phyloP scores from a whole-genome alignment of 2,329 filamentous ascomycete genomes.

The Colletotrichum aenigma region DNA sequence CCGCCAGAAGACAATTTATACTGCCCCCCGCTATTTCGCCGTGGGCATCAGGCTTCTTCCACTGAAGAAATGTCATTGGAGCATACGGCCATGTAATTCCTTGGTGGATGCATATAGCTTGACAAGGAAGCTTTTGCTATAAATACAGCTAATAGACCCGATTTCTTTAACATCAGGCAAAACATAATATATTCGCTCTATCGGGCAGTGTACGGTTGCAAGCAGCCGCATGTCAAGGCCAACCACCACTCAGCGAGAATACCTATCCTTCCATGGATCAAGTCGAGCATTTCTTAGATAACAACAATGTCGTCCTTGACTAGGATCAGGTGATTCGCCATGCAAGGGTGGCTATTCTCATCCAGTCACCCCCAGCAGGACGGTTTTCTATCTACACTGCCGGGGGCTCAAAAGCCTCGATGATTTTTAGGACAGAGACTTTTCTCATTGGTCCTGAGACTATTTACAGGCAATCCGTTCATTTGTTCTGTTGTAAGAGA shows the following conservation, averaged over 20 bases:
- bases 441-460: not conserved
- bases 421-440: not conserved
- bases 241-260: not conserved
- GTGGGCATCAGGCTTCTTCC: too few species aligned
- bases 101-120: not conserved
- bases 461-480: too few species aligned
- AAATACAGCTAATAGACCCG: fast-evolving
- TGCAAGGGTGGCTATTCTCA: not conserved
- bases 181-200: fast-evolving
- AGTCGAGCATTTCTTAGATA: fast-evolving
- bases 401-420: not conserved
- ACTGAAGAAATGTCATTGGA: not conserved
- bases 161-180: not conserved
- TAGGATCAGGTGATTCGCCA: not conserved
- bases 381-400: not conserved
- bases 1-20: not conserved
- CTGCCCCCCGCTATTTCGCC: too few species aligned
- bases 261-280: not conserved
- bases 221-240: not conserved
- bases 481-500: too few species aligned
- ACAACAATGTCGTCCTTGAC: not conserved
- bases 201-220: not conserved
- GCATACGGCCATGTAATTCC: not conserved
- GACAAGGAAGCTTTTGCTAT: not conserved
- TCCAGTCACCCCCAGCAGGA: not conserved